Evolutionary conservation across 306 rosid species (phyloP), one percentile per base, ranked within the genome.

Genomic region (Arachis stenosperma): DNA sequence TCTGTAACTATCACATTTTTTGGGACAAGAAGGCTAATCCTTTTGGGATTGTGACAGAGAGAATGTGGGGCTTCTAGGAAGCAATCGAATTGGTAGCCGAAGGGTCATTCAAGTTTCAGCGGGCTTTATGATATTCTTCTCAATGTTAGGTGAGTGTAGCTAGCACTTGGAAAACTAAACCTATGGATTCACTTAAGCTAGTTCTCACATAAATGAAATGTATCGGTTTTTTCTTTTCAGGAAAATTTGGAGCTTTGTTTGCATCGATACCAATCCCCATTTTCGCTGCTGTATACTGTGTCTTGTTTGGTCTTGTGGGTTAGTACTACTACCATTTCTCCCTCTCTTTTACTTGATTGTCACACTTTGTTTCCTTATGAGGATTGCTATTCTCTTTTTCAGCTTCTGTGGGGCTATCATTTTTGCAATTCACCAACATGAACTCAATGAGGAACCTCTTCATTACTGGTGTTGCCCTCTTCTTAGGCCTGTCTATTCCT

Each of bases 391-490:
- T 54, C 39, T 48, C 62, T 67, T 56, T 68, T 78, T 61, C 93
- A 93, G 97, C 94, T 76, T 93, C 97, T 1, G 97, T 94, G 77
- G 98, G 98, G 75, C 81, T 94, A 56, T 94, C 98, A 37, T 89
- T 94, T 84, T 81, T 94, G 92, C 99, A 94, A 74, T 94, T 94
- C 90, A 94, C 97, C 15, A 94, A 94, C 90, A 89, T 94, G 99
- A 94, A 94, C 80, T 94, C 97, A 46, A 84, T 89, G 97, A 89
- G 99, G 84, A 94, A 90, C 82, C 96, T 94, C 61, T 91, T 94
- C 69, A 91, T 94, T 41, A 73, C 81, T 1, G 99, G 96, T 2
- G 96, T 94, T 37, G 69, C 99, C 9, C 84, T 94, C 72, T 94
- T 87, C 91, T 82, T 94, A 66, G 99, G 99, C 27, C 71, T 94